Base-by-base conservation (phyloP, 495 filamentous ascomycete species). In the Podospora appendiculata region DNA sequence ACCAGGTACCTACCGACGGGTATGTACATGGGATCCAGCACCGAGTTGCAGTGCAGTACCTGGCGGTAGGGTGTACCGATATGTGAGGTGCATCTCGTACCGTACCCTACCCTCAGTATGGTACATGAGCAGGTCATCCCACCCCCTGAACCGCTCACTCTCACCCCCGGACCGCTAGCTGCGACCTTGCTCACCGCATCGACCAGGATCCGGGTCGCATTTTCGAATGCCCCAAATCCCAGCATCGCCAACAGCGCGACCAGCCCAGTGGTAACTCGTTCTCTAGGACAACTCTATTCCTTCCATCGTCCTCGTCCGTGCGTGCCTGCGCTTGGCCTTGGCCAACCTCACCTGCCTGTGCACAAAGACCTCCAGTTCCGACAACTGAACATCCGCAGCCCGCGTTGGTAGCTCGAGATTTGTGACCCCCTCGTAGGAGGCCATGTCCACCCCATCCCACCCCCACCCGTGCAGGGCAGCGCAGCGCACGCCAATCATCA, bases 191-290 rank as follows among this genome's bases (percentile, higher is more conserved):
- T 58, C 56, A 58, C 56, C 56, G 56, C 56, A 58, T 58, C 56
- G 45, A 51, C 56, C 59, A 54, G 50, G 50, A 45, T 58, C 47
- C 49, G 56, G 55, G 55, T 55, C 25, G 2, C 25, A 25, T 25
- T 25, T 25, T 25, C 5, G 25, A 5, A 25, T 25, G 25, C 25
- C 25, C 25, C 25, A 25, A 25, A 47, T 49, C 53, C 56, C 52
- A 58, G 59, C 53, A 55, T 57, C 56, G 48, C 54, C 53, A 44
- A 54, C 50, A 18, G 41, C 50, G 51, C 56, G 53, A 25, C 59
- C 56, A 52, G 56, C 53, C 54, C 50, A 47, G 54, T 62, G 59
- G 59, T 57, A 59, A 48, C 59, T 56, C 53, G 52, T 45, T 36
- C 13, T 52, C 45, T 47, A 51, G 46, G 39, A 35, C 17, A 25